Percentiles rank a stretch among this genome's conserved stretches.
Conservation (phyloP, 345 rosid species). For the Firmiana major region DNA sequence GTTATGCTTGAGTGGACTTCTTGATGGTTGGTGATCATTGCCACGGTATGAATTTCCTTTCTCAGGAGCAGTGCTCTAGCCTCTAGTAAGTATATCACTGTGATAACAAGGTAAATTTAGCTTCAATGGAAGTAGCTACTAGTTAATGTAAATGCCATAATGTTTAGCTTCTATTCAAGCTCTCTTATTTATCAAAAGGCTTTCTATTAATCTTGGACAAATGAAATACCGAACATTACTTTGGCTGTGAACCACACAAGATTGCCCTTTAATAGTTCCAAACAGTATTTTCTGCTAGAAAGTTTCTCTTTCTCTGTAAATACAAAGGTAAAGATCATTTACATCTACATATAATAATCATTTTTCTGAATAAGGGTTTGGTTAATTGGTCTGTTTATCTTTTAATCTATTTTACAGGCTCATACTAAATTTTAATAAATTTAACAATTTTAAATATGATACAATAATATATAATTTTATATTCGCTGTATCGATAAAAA, state of each 20-base stretch:
- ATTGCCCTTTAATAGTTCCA: not conserved
- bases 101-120: slow-evolving; percentile 19
- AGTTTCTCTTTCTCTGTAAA: not conserved
- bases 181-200: not conserved
- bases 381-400: not conserved
- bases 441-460: too few relatives aligned
- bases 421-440: too few relatives aligned
- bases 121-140: slow-evolving; percentile 2
- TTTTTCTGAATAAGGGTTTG: not conserved
- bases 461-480: too few relatives aligned
- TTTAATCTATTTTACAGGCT: too few relatives aligned
- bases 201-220: not conserved
- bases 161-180: slow-evolving; percentile 5
- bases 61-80: slow-evolving; percentile 8
- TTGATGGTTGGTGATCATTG: slow-evolving; percentile 61
- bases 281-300: not conserved
- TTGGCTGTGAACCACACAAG: not conserved
- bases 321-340: not conserved
- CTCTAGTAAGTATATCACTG: slow-evolving; percentile 9
- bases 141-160: not conserved
- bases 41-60: too few relatives aligned
- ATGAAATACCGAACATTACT: too few relatives aligned
- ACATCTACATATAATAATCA: too few relatives aligned
- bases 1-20: slow-evolving; percentile 41
- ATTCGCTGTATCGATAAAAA: too few relatives aligned